Base-by-base conservation (phyloP, 306 rosid genomes). In the Begonia masoniana region DNA sequence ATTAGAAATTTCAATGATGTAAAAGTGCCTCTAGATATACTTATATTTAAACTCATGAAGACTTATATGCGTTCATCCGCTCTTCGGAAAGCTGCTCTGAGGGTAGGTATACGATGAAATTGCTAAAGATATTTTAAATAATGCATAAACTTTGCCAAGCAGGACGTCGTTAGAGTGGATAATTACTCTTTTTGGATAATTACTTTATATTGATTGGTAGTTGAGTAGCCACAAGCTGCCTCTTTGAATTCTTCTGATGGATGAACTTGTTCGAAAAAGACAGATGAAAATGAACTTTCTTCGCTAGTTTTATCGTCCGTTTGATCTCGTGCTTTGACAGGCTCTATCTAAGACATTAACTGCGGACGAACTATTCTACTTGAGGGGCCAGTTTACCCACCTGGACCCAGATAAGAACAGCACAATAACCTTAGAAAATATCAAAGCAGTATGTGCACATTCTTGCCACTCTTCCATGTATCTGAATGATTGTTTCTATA, bases 71-170 rank as follows among this genome's bases (percentile, higher is more conserved):
- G 85, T 16, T 85, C 95, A 26, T 85, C 97, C 10, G 71, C 88
- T 57, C 82, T 91, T 59, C 78, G 96, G 15, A 85, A 81, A 71
- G 83, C 94, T 65, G 96, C 97, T 57, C 75, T 91, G 69, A 83
- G 77, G 95, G 97, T 89, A 56, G 42, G 95, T 65, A 47, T 61
- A 55, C 62, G 14, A 42, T 54, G 51, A 45, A 45, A 13, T 43
- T 11, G 48, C 12, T 17, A 43, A 13, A 43, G 12, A 43, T 43
- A 5, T 43, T 43, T 10, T 43, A 43, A 10, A 43, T 43, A 43
- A 43, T 11, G 48, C 19, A 17, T 17, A 17, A 17, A 17, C 48
- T 10, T 43, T 43, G 12, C n/a, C 13, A 43, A 13, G 48, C 6
- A 43, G 13, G 3, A 26, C 6, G 2, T 26, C 35, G 6, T 26